Evolutionary conservation across 345 rosid species (phyloP).

Genomic region (Pistacia atlantica): DNA sequence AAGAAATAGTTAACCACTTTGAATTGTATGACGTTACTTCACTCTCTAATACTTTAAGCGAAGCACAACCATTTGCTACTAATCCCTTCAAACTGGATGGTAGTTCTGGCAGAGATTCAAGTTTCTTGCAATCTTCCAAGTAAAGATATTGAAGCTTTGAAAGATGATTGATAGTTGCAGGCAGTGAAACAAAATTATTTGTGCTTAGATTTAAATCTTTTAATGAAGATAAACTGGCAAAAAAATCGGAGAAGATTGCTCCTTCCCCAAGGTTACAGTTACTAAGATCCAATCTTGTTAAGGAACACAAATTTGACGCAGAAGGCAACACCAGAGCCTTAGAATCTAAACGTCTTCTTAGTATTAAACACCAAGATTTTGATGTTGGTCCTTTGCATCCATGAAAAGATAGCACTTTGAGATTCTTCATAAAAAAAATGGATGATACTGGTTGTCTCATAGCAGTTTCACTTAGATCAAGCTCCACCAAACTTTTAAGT

Average conservation of each 20-base stretch:
- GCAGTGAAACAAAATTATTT: slow-evolving; percentile 18
- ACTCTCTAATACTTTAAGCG: slow-evolving; percentile 14
- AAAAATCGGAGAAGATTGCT: not conserved
- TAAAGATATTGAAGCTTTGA: slow-evolving; percentile 19
- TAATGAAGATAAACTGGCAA: slow-evolving; percentile 7
- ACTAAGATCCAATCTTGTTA: slow-evolving; percentile 3
- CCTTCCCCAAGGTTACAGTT: not conserved
- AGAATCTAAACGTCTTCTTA: slow-evolving; percentile 5
- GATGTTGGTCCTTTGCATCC: not conserved
- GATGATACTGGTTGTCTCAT: not conserved
- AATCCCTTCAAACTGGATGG: slow-evolving; percentile 16
- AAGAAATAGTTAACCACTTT: not conserved
- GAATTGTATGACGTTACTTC: not conserved
- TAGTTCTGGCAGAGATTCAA: slow-evolving; percentile 22
- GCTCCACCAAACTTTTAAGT: slow-evolving; percentile 24
- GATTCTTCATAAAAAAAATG: too few species aligned
- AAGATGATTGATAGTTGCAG: slow-evolving; percentile 9
- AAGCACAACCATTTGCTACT: slow-evolving; percentile 12
- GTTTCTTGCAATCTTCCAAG: slow-evolving; percentile 24
- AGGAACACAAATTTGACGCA: not conserved
- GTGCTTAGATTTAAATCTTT: slow-evolving; percentile 1
- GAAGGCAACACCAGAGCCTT: slow-evolving; percentile 2
- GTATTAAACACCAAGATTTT: not conserved
- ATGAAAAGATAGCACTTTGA: not conserved
- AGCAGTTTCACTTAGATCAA: slow-evolving; percentile 30